Conservation (phyloP, 2,329 filamentous ascomycete species). For the Diaporthe velutina region DNA sequence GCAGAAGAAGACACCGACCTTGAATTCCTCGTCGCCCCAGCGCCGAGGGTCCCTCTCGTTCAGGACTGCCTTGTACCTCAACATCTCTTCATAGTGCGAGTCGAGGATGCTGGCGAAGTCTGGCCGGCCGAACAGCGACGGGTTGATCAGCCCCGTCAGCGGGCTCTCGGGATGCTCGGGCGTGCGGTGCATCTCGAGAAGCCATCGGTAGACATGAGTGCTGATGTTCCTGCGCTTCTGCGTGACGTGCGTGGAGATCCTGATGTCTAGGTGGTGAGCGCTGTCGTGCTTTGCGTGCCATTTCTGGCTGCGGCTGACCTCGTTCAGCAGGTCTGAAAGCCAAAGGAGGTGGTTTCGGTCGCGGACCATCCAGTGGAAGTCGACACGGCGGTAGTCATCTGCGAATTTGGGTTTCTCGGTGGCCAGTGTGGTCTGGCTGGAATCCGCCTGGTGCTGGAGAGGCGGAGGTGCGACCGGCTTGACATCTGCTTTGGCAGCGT, state of each 20-base stretch:
- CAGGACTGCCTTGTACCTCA: constrained; percentile 44
- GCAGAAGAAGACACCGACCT: constrained; percentile 69
- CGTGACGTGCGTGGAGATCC: constrained; percentile 69
- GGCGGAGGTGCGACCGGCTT: neutral
- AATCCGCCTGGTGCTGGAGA: neutral
- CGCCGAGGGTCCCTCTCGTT: constrained; percentile 19
- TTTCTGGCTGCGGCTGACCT: constrained; percentile 54
- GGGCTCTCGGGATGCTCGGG: constrained; percentile 63
- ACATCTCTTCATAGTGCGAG: constrained; percentile 66
- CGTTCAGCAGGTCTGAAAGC: constrained; percentile 69
- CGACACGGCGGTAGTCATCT: constrained; percentile 61
- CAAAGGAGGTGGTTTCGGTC: constrained; percentile 68
- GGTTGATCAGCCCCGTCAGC: constrained; percentile 65
- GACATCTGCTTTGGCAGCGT: neutral
- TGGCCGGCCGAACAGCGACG: constrained; percentile 67
- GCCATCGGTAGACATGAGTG: constrained; percentile 67
- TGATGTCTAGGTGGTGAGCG: constrained; percentile 61
- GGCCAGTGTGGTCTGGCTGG: constrained; percentile 5
- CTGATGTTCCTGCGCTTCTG: constrained; percentile 66
- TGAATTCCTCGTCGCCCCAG: constrained; percentile 52
- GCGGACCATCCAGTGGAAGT: constrained; percentile 73
- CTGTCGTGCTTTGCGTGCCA: constrained; percentile 54
- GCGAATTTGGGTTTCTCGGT: constrained; percentile 43
- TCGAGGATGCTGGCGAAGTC: constrained; percentile 67
- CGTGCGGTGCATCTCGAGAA: constrained; percentile 69